phyloP scores from a whole-genome alignment of 2,329 filamentous ascomycete species.

The Pseudogymnoascus verrucosus region DNA sequence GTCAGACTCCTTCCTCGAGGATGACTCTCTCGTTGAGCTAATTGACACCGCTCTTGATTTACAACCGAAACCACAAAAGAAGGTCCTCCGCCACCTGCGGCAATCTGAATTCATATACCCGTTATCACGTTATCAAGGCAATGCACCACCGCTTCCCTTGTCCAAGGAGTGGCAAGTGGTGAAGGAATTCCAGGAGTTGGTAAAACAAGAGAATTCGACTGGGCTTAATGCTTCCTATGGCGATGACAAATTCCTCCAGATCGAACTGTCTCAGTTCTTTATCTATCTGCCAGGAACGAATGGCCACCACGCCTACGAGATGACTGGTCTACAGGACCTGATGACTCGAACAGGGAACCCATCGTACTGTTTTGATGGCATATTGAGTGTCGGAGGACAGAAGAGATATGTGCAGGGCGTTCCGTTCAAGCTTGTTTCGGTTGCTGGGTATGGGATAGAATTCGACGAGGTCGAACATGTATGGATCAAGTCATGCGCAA shows the following conservation, averaged over 20 bases:
- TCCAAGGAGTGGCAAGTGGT: constrained; percentile 11
- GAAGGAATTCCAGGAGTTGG: constrained; percentile 11
- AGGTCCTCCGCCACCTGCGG: background rate
- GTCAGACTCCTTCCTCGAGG: background rate
- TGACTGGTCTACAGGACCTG: constrained; percentile 48
- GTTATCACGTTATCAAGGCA: constrained; percentile 22
- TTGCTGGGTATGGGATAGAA: constrained; percentile 56
- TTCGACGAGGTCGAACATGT: constrained; percentile 45
- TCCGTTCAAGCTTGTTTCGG: constrained; percentile 49
- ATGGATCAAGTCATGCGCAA: constrained; percentile 53
- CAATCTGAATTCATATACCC: constrained; percentile 16
- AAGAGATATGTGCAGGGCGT: constrained; percentile 45
- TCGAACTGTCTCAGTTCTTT: constrained; percentile 49
- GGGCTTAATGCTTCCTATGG: background rate
- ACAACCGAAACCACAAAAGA: background rate
- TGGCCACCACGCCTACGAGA: constrained; percentile 35
- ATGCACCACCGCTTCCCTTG: constrained; percentile 15
- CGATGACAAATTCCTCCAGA: constrained; percentile 30
- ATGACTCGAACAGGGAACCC: constrained; percentile 31
- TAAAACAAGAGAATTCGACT: constrained; percentile 13
- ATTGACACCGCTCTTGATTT: background rate
- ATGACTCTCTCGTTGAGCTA: background rate
- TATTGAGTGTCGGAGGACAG: constrained; percentile 38
- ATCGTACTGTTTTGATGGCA: constrained; percentile 51
- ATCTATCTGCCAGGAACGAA: constrained; percentile 41